phyloP scores from a whole-genome alignment of 495 filamentous ascomycete genomes.

The Penicillium cinerascens region DNA sequence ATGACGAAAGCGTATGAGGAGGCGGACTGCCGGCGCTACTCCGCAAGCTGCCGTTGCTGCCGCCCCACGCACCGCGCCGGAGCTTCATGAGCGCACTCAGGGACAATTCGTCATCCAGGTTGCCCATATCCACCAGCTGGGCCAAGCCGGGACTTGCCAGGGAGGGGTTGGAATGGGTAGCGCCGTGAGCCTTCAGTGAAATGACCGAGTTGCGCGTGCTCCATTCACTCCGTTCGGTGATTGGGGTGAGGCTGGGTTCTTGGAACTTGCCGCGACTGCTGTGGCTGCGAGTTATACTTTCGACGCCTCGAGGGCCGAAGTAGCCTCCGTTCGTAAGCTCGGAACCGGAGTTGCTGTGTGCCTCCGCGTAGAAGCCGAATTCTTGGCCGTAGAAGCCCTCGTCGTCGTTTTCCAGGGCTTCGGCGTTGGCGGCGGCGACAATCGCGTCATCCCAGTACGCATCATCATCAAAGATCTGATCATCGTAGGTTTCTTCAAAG shows the following conservation, averaged over 20 bases:
- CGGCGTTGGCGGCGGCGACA: conserved; percentile 91
- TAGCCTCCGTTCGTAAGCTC: conserved; percentile 81
- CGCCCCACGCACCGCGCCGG: conserved; percentile 73
- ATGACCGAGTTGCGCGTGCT: conserved; percentile 90
- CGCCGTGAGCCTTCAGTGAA: conserved; percentile 59
- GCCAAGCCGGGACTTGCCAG: conserved; percentile 60
- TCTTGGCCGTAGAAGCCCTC: conserved; percentile 95
- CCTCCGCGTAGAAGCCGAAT: conserved; percentile 90
- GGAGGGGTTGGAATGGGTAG: conserved; percentile 38
- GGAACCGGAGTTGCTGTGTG: conserved; percentile 43
- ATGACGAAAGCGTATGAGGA: conserved; percentile 32
- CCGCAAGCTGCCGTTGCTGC: conserved; percentile 68
- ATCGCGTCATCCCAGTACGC: conserved; percentile 79
- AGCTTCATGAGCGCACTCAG: conserved; percentile 69
- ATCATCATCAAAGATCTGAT: conserved; percentile 56
- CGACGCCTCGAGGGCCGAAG: conserved; percentile 68
- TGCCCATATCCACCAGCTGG: conserved; percentile 67
- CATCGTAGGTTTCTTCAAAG: conserved; percentile 51
- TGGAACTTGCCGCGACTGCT: conserved; percentile 69
- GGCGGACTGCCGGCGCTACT: conserved; percentile 62
- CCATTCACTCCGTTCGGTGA: conserved; percentile 94
- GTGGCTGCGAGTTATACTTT: conserved; percentile 60
- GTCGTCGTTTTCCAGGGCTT: conserved; percentile 84
- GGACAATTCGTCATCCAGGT: conserved; percentile 66
- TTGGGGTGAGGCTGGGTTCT: conserved; percentile 91